Evolutionary conservation across 768 basidiomycete species (phyloP).

Genomic region (Piloderma croceum): DNA sequence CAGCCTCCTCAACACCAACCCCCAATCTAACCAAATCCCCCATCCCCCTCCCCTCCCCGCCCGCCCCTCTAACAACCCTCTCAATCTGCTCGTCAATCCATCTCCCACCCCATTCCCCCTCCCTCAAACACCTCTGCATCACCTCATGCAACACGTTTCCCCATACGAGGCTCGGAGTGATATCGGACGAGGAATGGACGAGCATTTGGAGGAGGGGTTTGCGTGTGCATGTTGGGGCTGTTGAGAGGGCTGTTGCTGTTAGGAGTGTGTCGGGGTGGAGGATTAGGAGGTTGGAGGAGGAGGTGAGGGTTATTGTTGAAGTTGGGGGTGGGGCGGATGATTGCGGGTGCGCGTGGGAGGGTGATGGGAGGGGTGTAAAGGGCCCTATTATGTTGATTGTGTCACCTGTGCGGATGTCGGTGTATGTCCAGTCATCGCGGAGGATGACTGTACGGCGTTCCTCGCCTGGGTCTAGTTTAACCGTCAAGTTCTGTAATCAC

Average conservation of each 20-base stretch:
- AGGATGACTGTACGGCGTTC: slow-evolving; percentile 51
- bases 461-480: slow-evolving; percentile 36
- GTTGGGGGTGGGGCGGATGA: too few relatives aligned
- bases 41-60: too few relatives aligned
- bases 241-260: slow-evolving; percentile 85
- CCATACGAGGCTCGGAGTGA: slow-evolving; percentile 71
- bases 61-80: slow-evolving; percentile 43
- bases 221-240: slow-evolving; percentile 75
- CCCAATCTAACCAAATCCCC: slow-evolving; percentile 59
- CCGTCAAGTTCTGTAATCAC: slow-evolving; percentile 46
- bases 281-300: slow-evolving; percentile 65
- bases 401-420: slow-evolving; percentile 69
- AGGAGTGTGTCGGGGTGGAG: slow-evolving; percentile 90
- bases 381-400: slow-evolving; percentile 70
- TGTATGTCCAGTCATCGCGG: slow-evolving; percentile 71
- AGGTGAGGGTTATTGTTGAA: slow-evolving; percentile 58
- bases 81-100: slow-evolving; percentile 61
- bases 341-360: too few relatives aligned
- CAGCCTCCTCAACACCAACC: slow-evolving; percentile 55
- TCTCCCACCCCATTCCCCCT: slow-evolving; percentile 54
- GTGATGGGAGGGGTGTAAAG: too few relatives aligned
- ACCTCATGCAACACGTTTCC: slow-evolving; percentile 93
- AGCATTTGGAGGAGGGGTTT: slow-evolving; percentile 76
- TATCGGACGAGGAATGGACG: slow-evolving; percentile 52
- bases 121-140: slow-evolving; percentile 71